Evolutionary conservation across 2,329 filamentous ascomycete genomes (phyloP).

Genomic region (Talaromyces amestolkiae): DNA sequence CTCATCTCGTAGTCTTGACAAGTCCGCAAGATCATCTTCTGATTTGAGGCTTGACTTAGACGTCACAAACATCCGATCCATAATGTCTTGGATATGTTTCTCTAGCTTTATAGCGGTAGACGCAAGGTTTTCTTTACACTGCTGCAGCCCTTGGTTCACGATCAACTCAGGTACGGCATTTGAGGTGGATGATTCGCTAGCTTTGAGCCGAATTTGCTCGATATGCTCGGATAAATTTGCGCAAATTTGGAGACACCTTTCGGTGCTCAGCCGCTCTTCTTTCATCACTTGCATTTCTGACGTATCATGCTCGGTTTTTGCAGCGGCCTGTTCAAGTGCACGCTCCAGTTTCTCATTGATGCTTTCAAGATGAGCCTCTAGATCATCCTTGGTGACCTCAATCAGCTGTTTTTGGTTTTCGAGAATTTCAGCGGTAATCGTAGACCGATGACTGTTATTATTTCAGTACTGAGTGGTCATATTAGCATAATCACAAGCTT

Average conservation of each 20-base stretch:
- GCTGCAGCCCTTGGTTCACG: too few species aligned
- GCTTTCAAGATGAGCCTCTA: conserved; percentile 28
- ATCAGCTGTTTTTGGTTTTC: conserved; percentile 28
- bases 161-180: too few species aligned
- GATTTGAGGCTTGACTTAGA: too few species aligned
- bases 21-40: too few species aligned
- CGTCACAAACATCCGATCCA: too few species aligned
- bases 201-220: conserved; percentile 26
- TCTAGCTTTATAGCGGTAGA: too few species aligned
- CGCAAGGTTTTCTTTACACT: too few species aligned
- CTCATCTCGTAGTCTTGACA: too few species aligned
- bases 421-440: conserved; percentile 23
- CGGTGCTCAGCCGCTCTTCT: conserved; percentile 30
- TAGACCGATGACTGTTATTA: background rate
- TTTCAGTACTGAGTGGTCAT: conserved; percentile 21
- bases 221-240: conserved; percentile 31
- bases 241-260: conserved; percentile 35
- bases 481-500: conserved; percentile 29
- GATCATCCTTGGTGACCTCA: conserved; percentile 27
- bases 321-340: conserved; percentile 8
- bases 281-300: conserved; percentile 27
- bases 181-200: too few species aligned
- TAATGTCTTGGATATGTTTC: too few species aligned
- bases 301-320: conserved; percentile 22
- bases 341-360: conserved; percentile 30